These are phyloP conservation scores for Nepenthes mirabilis DNA, from an alignment of 148 eudicot species.

Conservation along the genomic window DNA sequence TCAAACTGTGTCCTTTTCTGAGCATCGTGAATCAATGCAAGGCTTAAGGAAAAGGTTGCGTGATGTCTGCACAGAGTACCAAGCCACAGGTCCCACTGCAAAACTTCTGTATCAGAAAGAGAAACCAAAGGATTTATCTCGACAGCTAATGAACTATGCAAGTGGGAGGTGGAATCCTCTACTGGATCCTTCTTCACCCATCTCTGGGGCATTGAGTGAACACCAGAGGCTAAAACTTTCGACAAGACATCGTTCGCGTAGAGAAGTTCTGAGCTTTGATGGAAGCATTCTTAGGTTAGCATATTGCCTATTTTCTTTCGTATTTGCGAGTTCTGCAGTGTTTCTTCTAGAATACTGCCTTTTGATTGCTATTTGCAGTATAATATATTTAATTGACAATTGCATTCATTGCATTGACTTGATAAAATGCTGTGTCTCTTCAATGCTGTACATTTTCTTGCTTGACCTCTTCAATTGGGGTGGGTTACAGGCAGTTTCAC, in stretches of 20 bases:
- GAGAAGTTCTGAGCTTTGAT: constrained; percentile 88
- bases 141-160: constrained; percentile 78
- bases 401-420: no score
- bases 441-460: no score
- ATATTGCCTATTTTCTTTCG: not conserved
- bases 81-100: constrained; percentile 75
- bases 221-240: constrained; percentile 49
- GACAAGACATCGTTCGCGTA: constrained; percentile 50
- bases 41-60: constrained; percentile 58
- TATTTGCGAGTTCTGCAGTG: not conserved
- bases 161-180: constrained; percentile 95
- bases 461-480: no score
- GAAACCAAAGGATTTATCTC: constrained; percentile 41
- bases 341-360: no score
- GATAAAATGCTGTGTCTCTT: no score
- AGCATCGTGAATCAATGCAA: constrained; percentile 87
- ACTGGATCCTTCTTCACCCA: constrained; percentile 87
- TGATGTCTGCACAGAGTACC: constrained; percentile 63
- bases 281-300: constrained; percentile 66
- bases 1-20: constrained; percentile 49
- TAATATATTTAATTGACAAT: no score
- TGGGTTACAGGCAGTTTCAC: no score
- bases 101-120: constrained; percentile 70
- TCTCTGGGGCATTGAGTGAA: constrained; percentile 54
- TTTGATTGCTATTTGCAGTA: no score